These are phyloP conservation scores for Gymnopilus dilepis DNA, from an alignment of 768 basidiomycete species.

Conservation along the genomic window DNA sequence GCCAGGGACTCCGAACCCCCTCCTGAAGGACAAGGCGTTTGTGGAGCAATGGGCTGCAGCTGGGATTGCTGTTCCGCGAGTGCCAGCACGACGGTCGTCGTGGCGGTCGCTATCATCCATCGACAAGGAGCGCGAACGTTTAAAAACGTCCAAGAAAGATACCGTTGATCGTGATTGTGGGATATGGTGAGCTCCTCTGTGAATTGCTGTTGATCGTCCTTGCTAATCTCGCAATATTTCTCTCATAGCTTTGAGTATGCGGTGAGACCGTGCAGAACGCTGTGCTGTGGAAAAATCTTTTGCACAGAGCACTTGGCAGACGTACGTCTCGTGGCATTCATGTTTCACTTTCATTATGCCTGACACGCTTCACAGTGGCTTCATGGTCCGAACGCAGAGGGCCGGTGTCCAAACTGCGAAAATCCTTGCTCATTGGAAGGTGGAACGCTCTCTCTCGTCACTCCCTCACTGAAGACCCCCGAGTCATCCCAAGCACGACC, in stretches of 20 bases:
- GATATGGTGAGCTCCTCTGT: constrained; percentile 29
- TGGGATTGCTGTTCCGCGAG: constrained; percentile 24
- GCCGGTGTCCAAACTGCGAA: constrained; percentile 39
- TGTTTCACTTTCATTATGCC: neutral
- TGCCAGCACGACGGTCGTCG: constrained; percentile 17
- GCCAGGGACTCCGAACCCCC: constrained; percentile 22
- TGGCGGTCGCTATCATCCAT: constrained; percentile 14
- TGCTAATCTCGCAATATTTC: neutral
- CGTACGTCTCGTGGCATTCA: constrained; percentile 24
- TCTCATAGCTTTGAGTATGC: constrained; percentile 37
- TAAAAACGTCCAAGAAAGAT: constrained; percentile 5
- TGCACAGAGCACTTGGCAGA: constrained; percentile 38
- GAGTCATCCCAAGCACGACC: constrained; percentile 11
- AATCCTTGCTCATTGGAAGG: constrained; percentile 32
- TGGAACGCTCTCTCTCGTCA: constrained; percentile 31
- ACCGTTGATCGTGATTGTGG: constrained; percentile 35
- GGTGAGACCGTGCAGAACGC: constrained; percentile 33
- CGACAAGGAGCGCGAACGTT: constrained; percentile 19
- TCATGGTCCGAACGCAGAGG: constrained; percentile 37
- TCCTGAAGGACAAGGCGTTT: constrained; percentile 23
- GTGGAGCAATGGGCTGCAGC: constrained; percentile 30
- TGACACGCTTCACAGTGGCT: constrained; percentile 33
- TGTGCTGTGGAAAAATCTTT: constrained; percentile 39
- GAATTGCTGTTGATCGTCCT: neutral
- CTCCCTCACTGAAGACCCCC: constrained; percentile 23